phyloP scores from a whole-genome alignment of 371 early-diverging fungal species.

The Haplosporangium sp. region DNA sequence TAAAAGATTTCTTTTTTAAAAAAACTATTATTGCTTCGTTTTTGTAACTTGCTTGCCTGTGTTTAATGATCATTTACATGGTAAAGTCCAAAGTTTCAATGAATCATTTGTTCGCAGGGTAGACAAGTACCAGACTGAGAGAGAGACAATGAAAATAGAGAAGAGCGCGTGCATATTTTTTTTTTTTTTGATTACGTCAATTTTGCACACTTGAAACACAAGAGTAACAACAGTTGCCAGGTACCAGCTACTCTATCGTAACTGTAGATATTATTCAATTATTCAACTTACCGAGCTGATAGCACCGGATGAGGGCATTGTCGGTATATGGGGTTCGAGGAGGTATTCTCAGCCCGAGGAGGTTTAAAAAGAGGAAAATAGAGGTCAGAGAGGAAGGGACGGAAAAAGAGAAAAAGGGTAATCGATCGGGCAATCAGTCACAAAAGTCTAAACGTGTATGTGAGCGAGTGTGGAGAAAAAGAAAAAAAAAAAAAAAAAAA shows the following conservation, averaged over 20 bases:
- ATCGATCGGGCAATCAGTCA: not conserved
- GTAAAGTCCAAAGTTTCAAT: too few relatives aligned
- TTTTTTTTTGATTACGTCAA: not conserved
- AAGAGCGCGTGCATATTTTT: too few relatives aligned
- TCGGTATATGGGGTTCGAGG: not conserved
- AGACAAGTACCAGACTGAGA: too few relatives aligned
- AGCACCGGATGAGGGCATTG: constrained; percentile 37
- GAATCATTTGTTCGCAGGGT: too few relatives aligned
- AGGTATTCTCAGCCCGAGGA: not conserved
- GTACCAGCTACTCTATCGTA: not conserved
- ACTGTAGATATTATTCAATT: not conserved
- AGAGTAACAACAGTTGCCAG: too few relatives aligned
- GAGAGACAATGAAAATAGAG: too few relatives aligned
- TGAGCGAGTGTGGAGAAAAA: not conserved
- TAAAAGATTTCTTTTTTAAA: too few relatives aligned
- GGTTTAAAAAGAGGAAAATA: not conserved
- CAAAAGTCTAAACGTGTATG: too few relatives aligned
- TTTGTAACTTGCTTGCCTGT: too few relatives aligned
- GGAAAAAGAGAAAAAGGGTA: not conserved
- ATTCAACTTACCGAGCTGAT: constrained; percentile 46
- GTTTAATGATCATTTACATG: too few relatives aligned
- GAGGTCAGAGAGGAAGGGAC: not conserved
- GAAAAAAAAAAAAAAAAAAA: not conserved
- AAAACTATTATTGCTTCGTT: too few relatives aligned
- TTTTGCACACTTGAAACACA: too few relatives aligned